phyloP scores from a whole-genome alignment of 352 stramenopile genomes.

The Globisporangium takayamanum region DNA sequence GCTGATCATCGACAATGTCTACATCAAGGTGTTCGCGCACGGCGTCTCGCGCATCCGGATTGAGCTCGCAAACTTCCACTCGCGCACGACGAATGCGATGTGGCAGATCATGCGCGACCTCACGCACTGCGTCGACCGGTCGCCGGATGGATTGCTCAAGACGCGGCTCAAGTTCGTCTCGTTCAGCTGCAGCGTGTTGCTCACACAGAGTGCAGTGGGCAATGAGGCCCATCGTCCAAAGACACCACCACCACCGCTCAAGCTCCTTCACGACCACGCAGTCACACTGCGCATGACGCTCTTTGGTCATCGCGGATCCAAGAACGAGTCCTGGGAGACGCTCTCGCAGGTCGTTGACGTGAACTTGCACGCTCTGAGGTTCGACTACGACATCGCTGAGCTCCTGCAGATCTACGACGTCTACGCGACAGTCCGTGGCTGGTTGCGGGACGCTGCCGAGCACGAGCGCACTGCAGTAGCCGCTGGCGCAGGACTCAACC shows the following conservation, averaged over 20 bases:
- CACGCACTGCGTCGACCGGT: slow-evolving; percentile 45
- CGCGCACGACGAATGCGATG: slow-evolving; percentile 52
- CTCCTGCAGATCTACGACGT: slow-evolving; percentile 26
- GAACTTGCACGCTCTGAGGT: slow-evolving; percentile 36
- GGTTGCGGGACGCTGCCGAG: slow-evolving; percentile 5
- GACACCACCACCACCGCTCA: slow-evolving; percentile 7
- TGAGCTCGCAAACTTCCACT: slow-evolving; percentile 34
- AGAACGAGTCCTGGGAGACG: slow-evolving; percentile 35
- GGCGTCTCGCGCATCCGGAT: slow-evolving; percentile 30
- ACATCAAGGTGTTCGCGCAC: slow-evolving; percentile 41
- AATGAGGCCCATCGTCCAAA: neutral
- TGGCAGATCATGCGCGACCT: slow-evolving; percentile 66
- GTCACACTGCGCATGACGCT: slow-evolving; percentile 45
- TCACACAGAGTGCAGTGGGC: slow-evolving; percentile 12
- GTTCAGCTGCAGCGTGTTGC: slow-evolving; percentile 34
- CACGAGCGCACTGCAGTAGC: neutral
- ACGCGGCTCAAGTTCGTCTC: slow-evolving; percentile 64
- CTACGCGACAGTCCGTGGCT: slow-evolving; percentile 6
- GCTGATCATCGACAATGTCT: slow-evolving; percentile 41
- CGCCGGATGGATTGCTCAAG: slow-evolving; percentile 51
- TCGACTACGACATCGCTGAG: slow-evolving; percentile 35
- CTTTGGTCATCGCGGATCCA: slow-evolving; percentile 39
- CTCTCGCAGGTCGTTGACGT: slow-evolving; percentile 55
- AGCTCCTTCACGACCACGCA: slow-evolving; percentile 36
- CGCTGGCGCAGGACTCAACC: slow-evolving; percentile 1